These are phyloP conservation scores for Aspergillus mulundensis DNA, from an alignment of 495 filamentous ascomycete genomes.

Conservation along the genomic window DNA sequence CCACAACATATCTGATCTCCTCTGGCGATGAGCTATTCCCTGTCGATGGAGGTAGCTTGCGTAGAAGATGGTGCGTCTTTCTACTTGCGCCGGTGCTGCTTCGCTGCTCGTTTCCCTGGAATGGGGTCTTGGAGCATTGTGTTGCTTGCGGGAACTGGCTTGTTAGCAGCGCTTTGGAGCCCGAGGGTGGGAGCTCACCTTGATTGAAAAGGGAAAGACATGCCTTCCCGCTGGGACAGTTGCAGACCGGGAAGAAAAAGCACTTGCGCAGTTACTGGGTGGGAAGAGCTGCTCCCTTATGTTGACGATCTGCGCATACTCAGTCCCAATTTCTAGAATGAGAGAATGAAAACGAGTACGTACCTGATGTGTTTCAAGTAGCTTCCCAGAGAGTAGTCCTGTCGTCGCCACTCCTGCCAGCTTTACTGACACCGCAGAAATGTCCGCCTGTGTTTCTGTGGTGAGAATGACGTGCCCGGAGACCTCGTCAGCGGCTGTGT, in stretches of 20 bases:
- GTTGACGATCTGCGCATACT: not conserved
- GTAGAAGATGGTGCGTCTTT: slow-evolving; percentile 8
- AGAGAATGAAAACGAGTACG: not conserved
- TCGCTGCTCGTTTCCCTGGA: not conserved
- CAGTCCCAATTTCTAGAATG: too few relatives aligned
- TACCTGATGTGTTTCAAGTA: slow-evolving; percentile 11
- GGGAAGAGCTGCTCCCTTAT: slow-evolving; percentile 7
- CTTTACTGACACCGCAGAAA: not conserved
- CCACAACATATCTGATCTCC: slow-evolving; percentile 12
- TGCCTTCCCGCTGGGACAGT: slow-evolving; percentile 5
- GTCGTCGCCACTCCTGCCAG: not conserved
- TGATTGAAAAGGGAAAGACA: slow-evolving; percentile 9
- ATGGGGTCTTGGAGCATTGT: slow-evolving; percentile 8
- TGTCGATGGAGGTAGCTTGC: slow-evolving; percentile 16
- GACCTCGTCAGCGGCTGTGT: not conserved
- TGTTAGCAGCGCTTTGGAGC: not conserved
- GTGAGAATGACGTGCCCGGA: not conserved
- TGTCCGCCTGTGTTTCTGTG: not conserved
- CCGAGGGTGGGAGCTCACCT: not conserved
- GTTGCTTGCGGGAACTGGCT: slow-evolving; percentile 8
- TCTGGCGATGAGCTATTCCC: not conserved
- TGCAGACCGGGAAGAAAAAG: not conserved
- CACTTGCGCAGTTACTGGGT: not conserved
- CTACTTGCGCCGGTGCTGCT: not conserved
- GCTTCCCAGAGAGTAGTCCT: not conserved